Conservation (phyloP, 2,329 filamentous ascomycete genomes). For the Diplodia scrobiculata region DNA sequence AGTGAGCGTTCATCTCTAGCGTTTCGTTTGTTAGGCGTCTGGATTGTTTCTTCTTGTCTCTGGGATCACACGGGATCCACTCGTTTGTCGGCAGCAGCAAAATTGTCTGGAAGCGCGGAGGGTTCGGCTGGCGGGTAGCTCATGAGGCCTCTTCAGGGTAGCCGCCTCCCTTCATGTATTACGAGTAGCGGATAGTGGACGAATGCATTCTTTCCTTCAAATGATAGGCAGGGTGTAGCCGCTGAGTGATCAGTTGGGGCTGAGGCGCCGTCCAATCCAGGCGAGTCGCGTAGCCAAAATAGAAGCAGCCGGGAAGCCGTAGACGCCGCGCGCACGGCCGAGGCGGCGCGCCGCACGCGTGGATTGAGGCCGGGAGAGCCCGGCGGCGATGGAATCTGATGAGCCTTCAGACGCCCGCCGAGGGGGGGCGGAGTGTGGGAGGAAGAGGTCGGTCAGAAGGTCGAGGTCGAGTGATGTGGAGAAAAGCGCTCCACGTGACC, state of each 20-base stretch:
- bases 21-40: constrained; percentile 29
- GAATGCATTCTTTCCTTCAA: constrained; percentile 37
- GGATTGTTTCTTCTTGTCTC: constrained; percentile 11
- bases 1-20: constrained; percentile 27
- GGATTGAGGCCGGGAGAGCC: constrained; percentile 26
- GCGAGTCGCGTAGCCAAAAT: constrained; percentile 44
- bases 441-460: constrained; percentile 33
- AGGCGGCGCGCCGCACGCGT: constrained; percentile 33
- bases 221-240: constrained; percentile 43
- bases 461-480: constrained; percentile 37
- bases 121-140: constrained; percentile 35
- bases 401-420: constrained; percentile 10
- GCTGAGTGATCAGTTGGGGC: constrained; percentile 44
- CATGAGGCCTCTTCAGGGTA: background rate
- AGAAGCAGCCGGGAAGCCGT: constrained; percentile 27
- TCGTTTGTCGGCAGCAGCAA: constrained; percentile 33
- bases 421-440: constrained; percentile 30
- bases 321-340: constrained; percentile 33
- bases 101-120: constrained; percentile 34
- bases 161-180: constrained; percentile 32
- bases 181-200: constrained; percentile 36
- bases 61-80: constrained; percentile 39
- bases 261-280: constrained; percentile 45
- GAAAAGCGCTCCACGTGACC: constrained; percentile 31
- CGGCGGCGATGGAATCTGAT: constrained; percentile 25